A percentile compares a stretch with the other conserved stretches of the same genome.
Evolutionary conservation across 2,329 filamentous ascomycete species (phyloP).

Genomic region (Neurospora sp.): DNA sequence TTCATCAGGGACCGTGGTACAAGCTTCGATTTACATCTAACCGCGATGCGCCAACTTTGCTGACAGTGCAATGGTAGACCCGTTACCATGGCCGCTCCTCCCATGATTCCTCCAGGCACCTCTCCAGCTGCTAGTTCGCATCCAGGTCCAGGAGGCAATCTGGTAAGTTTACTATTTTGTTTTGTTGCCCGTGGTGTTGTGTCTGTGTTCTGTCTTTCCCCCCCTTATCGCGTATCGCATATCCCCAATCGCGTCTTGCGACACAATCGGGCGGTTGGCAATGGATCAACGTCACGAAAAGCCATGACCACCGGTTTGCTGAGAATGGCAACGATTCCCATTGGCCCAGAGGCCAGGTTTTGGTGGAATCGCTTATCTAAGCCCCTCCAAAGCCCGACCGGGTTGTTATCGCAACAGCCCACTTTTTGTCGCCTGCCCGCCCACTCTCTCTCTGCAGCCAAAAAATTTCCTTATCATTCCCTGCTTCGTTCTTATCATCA

Average conservation of each 20-base stretch:
- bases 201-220: background rate
- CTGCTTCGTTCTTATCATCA: slow-evolving; percentile 14
- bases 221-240: background rate
- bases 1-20: background rate
- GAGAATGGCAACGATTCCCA: slow-evolving; percentile 7
- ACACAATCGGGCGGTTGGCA: slow-evolving; percentile 1
- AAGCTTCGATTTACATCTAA: background rate
- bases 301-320: slow-evolving; percentile 1
- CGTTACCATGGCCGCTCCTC: slow-evolving; percentile 15
- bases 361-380: slow-evolving; percentile 10
- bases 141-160: slow-evolving; percentile 25
- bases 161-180: slow-evolving; percentile 24
- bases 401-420: slow-evolving; percentile 12
- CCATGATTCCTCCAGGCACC: slow-evolving; percentile 20
- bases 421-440: slow-evolving; percentile 3
- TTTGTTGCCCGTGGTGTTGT: slow-evolving; percentile 1
- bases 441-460: background rate
- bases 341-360: slow-evolving; percentile 4
- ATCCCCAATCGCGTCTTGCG: background rate
- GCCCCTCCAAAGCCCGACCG: background rate
- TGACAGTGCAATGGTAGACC: slow-evolving; percentile 10
- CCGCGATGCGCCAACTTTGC: background rate
- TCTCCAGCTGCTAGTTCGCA: slow-evolving; percentile 31
- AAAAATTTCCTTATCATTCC: slow-evolving; percentile 20
- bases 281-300: background rate